phyloP scores from a whole-genome alignment of 1,139 yeast species.

The Zygosaccharomyces sapae region DNA sequence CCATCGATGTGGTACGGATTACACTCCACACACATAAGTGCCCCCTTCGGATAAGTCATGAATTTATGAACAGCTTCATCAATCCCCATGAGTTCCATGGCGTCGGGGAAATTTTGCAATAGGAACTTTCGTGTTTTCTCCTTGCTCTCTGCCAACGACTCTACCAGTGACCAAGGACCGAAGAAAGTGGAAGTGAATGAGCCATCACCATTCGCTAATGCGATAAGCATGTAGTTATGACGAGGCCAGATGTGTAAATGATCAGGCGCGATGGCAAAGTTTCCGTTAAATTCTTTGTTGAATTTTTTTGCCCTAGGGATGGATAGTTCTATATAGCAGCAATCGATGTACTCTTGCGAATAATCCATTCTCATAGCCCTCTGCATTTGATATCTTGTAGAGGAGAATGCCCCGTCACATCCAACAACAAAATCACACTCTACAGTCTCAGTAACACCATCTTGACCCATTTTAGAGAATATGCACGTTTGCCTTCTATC shows the following conservation, averaged over 20 bases:
- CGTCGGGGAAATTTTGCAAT: slow-evolving; percentile 65
- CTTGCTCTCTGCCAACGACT: slow-evolving; percentile 42
- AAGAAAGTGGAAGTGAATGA: slow-evolving; percentile 88
- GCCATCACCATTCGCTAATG: slow-evolving; percentile 78
- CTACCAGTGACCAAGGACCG: slow-evolving; percentile 73
- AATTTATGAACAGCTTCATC: slow-evolving; percentile 51
- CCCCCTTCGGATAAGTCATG: slow-evolving; percentile 64
- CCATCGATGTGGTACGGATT: slow-evolving; percentile 59
- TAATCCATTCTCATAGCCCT: slow-evolving; percentile 64
- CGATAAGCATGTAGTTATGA: slow-evolving; percentile 79
- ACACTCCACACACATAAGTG: slow-evolving; percentile 65
- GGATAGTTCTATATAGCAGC: slow-evolving; percentile 74
- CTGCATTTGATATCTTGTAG: slow-evolving; percentile 67
- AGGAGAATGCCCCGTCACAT: slow-evolving; percentile 83
- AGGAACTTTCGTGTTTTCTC: slow-evolving; percentile 54
- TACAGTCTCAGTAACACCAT: slow-evolving; percentile 13
- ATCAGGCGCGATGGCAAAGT: slow-evolving; percentile 59
- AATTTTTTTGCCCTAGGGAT: slow-evolving; percentile 53
- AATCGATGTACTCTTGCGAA: slow-evolving; percentile 74
- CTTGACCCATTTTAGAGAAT: slow-evolving; percentile 23
- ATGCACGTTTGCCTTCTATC: slow-evolving; percentile 30
- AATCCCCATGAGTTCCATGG: slow-evolving; percentile 61
- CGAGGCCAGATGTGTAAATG: slow-evolving; percentile 95
- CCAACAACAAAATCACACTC: slow-evolving; percentile 65
- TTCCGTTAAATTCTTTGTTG: slow-evolving; percentile 19